Evolutionary conservation across 495 filamentous ascomycete genomes (phyloP), one percentile per base, ranked within the genome.

Genomic region (Xylaria venustula): DNA sequence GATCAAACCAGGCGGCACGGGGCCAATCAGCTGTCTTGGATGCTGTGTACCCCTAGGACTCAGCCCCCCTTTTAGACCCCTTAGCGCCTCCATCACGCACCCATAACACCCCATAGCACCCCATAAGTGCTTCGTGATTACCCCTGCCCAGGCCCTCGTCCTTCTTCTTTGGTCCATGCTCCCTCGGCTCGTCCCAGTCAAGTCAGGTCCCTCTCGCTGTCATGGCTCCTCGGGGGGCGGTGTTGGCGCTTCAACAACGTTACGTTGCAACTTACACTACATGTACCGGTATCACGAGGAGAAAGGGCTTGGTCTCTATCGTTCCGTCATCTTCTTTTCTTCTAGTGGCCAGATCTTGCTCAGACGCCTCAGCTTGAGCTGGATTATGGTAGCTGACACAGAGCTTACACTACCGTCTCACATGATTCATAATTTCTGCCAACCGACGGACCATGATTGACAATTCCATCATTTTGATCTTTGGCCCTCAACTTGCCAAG

Each of bases 111-210:
- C 53, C 53, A 40, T 49, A 26, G 44, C 22, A 48, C 42, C 30
- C 30, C 30, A 34, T 34, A 34, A 11, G 44, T 26, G 37, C 42
- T 58, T 58, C 54, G 54, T 58, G 54, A 58, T 58, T 20, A 48
- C 19, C 54, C 54, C 30, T 58, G 44, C 54, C 53, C 30, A 45
- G 54, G 7, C 17, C 41, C 40, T 44, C 36, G 3, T 56, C 54
- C 36, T 42, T 47, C 54, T 22, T 34, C n/a, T 44, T 45, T 26
- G 15, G 20, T 41, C 30, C 2, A 15, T 14, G 19, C n/a, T 3
- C 30, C 48, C 46, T 30, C 54, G 54, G 54, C 54, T 58, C 54
- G 44, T 58, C 48, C 54, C 54, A 58, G 30, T 15, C 23, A 47
- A 17, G 1, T n/a, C 11, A 26, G 26, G 54, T 40, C 14, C 15